phyloP scores from a whole-genome alignment of 495 filamentous ascomycete species.

The Podospora pseudopauciseta region DNA sequence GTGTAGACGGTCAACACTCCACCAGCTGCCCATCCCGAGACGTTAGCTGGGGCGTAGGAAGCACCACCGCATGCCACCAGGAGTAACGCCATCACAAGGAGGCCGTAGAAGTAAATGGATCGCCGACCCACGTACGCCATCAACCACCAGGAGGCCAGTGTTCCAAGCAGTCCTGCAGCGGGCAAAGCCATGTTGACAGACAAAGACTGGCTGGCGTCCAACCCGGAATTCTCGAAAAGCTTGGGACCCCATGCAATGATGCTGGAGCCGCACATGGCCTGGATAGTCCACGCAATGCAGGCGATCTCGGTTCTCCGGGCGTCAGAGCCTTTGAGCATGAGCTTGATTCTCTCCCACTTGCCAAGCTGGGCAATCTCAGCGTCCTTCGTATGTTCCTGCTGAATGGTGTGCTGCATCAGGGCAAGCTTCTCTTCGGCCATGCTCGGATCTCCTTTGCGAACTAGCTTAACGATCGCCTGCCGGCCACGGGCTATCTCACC shows the following conservation, averaged over 20 bases:
- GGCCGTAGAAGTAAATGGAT: conserved; percentile 51
- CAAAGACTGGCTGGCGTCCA: conserved; percentile 49
- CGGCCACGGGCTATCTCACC: conserved; percentile 46
- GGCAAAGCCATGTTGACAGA: conserved; percentile 41
- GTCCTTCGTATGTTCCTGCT: conserved; percentile 49
- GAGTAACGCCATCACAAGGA: conserved; percentile 38
- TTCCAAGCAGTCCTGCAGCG: conserved; percentile 51
- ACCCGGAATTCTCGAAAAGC: conserved; percentile 66
- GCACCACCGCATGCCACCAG: conserved; percentile 34
- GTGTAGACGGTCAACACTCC: conserved; percentile 51
- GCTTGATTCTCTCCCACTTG: conserved; percentile 28
- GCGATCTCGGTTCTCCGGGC: conserved; percentile 66
- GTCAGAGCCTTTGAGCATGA: conserved; percentile 65
- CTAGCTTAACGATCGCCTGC: conserved; percentile 54
- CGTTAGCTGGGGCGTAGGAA: conserved; percentile 25
- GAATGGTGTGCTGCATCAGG: conserved; percentile 66
- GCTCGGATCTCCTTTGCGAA: conserved; percentile 43
- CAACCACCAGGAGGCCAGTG: conserved; percentile 50
- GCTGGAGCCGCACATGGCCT: conserved; percentile 64
- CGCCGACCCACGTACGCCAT: conserved; percentile 49
- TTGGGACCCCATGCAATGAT: conserved; percentile 68
- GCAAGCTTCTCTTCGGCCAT: conserved; percentile 58
- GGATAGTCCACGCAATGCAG: conserved; percentile 65
- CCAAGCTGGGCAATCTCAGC: conserved; percentile 42
- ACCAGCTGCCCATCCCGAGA: conserved; percentile 46